Conservation (phyloP, 2,329 filamentous ascomycete genomes). For the Cladophialophora psammophila region DNA sequence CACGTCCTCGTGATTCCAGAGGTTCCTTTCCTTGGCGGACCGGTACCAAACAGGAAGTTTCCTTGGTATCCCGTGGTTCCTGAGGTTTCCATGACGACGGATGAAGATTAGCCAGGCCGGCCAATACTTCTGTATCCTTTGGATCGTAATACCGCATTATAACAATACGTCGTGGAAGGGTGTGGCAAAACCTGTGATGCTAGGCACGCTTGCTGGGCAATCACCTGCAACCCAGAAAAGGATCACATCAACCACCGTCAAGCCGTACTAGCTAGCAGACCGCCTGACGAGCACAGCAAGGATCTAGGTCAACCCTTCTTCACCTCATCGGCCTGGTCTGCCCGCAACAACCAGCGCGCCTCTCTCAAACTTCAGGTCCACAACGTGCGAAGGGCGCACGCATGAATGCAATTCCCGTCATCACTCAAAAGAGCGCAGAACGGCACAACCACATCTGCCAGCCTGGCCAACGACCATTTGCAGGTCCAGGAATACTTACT, state of each 20-base stretch:
- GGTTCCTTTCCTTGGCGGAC: not conserved
- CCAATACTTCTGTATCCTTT: conserved; percentile 16
- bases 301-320: not conserved
- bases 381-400: conserved; percentile 16
- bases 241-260: conserved; percentile 22
- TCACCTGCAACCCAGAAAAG: conserved; percentile 13
- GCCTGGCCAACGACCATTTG: conserved; percentile 22
- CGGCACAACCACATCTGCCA: conserved; percentile 33
- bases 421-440: conserved; percentile 19
- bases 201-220: conserved; percentile 14
- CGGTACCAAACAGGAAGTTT: not conserved
- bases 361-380: conserved; percentile 8
- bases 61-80: conserved; percentile 10
- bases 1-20: conserved; percentile 6
- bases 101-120: conserved; percentile 18
- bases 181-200: conserved; percentile 19
- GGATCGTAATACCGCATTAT: conserved; percentile 10
- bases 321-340: not conserved
- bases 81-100: conserved; percentile 9
- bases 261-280: not conserved
- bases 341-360: conserved; percentile 10
- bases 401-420: conserved; percentile 28
- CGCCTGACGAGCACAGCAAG: not conserved
- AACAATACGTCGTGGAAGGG: conserved; percentile 17
- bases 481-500: conserved; percentile 8